These are phyloP conservation scores for Tolypocladium ophioglossoides DNA, from an alignment of 2,329 filamentous ascomycete species.

Conservation along the genomic window DNA sequence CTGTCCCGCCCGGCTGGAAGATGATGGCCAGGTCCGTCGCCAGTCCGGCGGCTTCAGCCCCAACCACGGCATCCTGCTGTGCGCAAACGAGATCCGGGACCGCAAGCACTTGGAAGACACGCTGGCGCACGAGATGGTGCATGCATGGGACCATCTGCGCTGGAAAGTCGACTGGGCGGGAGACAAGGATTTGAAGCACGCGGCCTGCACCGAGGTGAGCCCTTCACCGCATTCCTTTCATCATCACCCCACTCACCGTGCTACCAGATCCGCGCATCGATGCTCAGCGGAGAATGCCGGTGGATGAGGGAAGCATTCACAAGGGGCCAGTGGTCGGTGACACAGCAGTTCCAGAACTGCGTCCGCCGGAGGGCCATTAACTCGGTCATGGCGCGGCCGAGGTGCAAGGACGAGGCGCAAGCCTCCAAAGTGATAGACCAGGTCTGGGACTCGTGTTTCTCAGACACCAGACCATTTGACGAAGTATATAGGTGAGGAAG, in stretches of 20 bases:
- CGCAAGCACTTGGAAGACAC: slow-evolving; percentile 83
- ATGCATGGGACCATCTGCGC: slow-evolving; percentile 85
- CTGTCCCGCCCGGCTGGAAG: slow-evolving; percentile 51
- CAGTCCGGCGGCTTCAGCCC: slow-evolving; percentile 76
- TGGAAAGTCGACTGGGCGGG: slow-evolving; percentile 81
- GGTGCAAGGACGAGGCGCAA: slow-evolving; percentile 76
- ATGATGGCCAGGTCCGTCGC: slow-evolving; percentile 50
- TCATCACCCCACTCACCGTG: not conserved
- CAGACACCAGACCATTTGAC: slow-evolving; percentile 90
- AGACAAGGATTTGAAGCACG: slow-evolving; percentile 67
- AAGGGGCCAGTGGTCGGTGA: slow-evolving; percentile 76
- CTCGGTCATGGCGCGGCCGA: slow-evolving; percentile 67
- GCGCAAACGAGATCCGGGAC: slow-evolving; percentile 81
- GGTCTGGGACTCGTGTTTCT: slow-evolving; percentile 97
- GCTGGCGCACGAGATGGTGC: slow-evolving; percentile 93
- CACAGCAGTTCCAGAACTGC: slow-evolving; percentile 88
- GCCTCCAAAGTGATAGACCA: slow-evolving; percentile 85
- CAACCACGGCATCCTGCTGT: slow-evolving; percentile 78
- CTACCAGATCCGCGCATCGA: slow-evolving; percentile 75
- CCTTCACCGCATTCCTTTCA: not conserved
- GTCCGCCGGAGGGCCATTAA: slow-evolving; percentile 71
- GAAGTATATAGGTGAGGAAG: slow-evolving; percentile 71
- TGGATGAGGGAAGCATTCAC: slow-evolving; percentile 81
- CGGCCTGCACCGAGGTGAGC: slow-evolving; percentile 81
- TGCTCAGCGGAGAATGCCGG: slow-evolving; percentile 86